Conservation (phyloP, 257 asterid genomes). For the Haberlea rhodopensis region DNA sequence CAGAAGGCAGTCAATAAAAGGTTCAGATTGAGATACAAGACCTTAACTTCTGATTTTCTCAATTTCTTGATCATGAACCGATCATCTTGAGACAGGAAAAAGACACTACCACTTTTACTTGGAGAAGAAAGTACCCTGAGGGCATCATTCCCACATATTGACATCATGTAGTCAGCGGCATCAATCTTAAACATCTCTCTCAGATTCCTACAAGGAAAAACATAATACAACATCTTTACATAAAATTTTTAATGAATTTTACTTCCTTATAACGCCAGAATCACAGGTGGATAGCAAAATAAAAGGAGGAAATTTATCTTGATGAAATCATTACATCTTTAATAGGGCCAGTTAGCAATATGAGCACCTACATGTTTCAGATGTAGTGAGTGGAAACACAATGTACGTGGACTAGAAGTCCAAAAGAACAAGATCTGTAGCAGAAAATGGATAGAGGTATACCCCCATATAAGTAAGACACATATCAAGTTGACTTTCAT, state of each 20-base stretch:
- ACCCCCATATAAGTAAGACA: neutral
- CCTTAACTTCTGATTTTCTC: slow-evolving; percentile 97
- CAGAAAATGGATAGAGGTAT: neutral
- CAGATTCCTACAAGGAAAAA: slow-evolving; percentile 55
- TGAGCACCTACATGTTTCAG: neutral
- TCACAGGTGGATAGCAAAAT: neutral
- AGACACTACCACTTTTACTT: slow-evolving; percentile 97
- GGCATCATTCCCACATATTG: slow-evolving; percentile 95
- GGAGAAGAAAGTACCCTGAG: slow-evolving; percentile 98
- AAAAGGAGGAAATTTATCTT: neutral
- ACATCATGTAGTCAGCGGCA: slow-evolving; percentile 98
- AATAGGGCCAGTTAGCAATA: neutral
- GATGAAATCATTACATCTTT: neutral
- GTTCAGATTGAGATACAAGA: slow-evolving; percentile 32
- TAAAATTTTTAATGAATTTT: too few relatives aligned
- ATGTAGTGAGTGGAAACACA: neutral
- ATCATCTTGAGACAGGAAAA: slow-evolving; percentile 92
- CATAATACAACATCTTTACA: neutral
- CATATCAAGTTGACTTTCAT: neutral
- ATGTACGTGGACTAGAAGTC: neutral
- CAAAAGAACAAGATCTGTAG: neutral
- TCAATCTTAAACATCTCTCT: slow-evolving; percentile 95
- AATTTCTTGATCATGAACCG: slow-evolving; percentile 96
- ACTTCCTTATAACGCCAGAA: neutral
- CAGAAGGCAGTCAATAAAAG: slow-evolving; percentile 16